Base-by-base conservation (phyloP, 2,329 filamentous ascomycete species). In the Paecilomyces sp. region DNA sequence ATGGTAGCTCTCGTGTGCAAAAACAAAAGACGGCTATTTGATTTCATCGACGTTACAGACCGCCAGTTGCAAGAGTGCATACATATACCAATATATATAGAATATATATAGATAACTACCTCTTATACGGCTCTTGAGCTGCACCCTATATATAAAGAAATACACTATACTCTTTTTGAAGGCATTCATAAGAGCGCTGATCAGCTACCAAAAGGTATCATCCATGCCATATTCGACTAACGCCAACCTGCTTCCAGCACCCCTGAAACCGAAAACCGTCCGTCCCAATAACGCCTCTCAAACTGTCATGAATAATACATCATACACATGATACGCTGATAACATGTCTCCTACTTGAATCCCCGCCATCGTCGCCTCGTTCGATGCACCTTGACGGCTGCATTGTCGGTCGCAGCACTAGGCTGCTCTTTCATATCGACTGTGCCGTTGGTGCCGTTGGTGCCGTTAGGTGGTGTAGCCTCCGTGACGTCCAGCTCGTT, bases 401-500 rank as follows among this genome's bases (percentile, higher is more conserved):
- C 59, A 41, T 67, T 60, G 24, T 55, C 58, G 12, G 61, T 61
- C 15, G 60, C 52, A 25, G 53, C 30, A 22, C 60, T 63, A 8
- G 55, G 25, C 18, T 55, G 36, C 22, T 18, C 34, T 30, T 55
- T 62, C 64, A 62, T 62, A 62, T 62, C 58, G 12, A 53, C 63
- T 62, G 60, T 60, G 58, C 61, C 66, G 62, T 64, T 64, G 22
- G 22, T 22, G 22, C 22, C 22, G 22, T 22, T 22, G 22, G 22
- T 60, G 58, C 61, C 66, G 63, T 64, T 64, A 57, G 58, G 57
- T 41, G 58, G 57, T 41, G 50, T 60, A 54, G 25, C 51, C 12
- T 58, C 56, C 31, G 65, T 55, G 65, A 41, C 60, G 12, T 63
- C 62, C 53, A 68, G 65, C 57, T 78, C 87, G 81, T 88, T 76